Evolutionary conservation across 495 filamentous ascomycete species (phyloP), one percentile per base, ranked within the genome.

Genomic region (Neurospora sp.): DNA sequence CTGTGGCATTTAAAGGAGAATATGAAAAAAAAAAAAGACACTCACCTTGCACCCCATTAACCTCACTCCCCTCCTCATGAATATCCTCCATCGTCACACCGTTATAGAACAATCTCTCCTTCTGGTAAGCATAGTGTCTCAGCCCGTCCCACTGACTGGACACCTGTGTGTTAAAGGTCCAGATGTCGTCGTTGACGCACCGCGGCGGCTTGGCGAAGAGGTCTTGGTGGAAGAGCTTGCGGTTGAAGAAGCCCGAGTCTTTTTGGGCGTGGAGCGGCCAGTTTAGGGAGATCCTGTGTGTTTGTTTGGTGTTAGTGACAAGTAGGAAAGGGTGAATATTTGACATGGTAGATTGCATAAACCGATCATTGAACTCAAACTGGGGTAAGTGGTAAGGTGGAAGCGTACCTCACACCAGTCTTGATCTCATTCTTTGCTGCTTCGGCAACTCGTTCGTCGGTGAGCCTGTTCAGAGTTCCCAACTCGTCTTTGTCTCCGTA

Each of bases 91-190:
- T 78, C 0, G 85, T 87, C 27, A 87, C 84, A 6, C 89, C 89
- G 53, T 91, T 91, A 76, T 89, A 92, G 74, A 88, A 93, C 31
- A 75, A 74, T 69, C 80, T 75, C 40, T 85, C 84, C 41, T 85
- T 81, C 73, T 89, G 87, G 73, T 89, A 89, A 44, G 77, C 86
- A 53, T 78, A 85, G 75, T 86, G 83, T 14, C 83, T 79, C 39
- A 84, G 70, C 14, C 82, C 82, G 69, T 86, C 84, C 83, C 83
- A 85, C 72, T 85, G 82, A 69, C 78, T 79, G 5, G 77, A 78
- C 18, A 80, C 77, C 81, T 91, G 89, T 14, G 89, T 85, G 77
- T 91, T 91, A 76, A 91, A 88, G 14, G 81, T 84, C 83, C 88
- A 84, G 27, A 86, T 76, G 78, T 90, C 88, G 75, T 90, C 88